phyloP scores from a whole-genome alignment of 768 basidiomycete genomes.

The Infundibulicybe gibba region DNA sequence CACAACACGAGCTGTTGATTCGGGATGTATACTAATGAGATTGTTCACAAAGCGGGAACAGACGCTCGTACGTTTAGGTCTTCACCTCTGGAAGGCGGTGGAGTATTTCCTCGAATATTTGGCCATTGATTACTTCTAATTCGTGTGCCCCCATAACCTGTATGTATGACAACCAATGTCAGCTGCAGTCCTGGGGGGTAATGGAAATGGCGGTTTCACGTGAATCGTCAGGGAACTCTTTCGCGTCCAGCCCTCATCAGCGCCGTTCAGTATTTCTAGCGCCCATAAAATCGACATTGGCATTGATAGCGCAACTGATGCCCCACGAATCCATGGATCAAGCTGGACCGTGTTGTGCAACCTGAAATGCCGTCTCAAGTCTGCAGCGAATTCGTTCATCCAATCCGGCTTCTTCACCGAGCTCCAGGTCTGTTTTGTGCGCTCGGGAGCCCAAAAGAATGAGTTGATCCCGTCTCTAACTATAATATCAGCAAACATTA shows the following conservation, averaged over 20 bases:
- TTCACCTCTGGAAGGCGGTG: not conserved
- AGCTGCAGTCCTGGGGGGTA: not conserved
- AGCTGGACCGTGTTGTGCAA: not conserved
- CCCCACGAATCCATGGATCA: constrained; percentile 1
- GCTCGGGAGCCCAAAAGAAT: not conserved
- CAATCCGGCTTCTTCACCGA: not conserved
- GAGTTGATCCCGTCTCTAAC: not conserved
- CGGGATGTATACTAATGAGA: too few species aligned
- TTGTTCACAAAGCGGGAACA: not conserved
- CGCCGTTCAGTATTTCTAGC: constrained; percentile 13
- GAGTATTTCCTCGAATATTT: not conserved
- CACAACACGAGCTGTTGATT: not conserved
- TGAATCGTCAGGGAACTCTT: constrained; percentile 15
- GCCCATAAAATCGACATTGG: constrained; percentile 21
- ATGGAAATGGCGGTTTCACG: constrained; percentile 4
- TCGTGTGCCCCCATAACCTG: not conserved
- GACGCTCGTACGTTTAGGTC: not conserved
- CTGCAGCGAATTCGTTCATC: not conserved
- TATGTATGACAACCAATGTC: not conserved
- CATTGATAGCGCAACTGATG: constrained; percentile 18
- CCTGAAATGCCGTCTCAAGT: not conserved
- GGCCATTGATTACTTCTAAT: not conserved
- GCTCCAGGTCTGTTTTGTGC: not conserved
- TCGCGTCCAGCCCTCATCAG: constrained; percentile 13
- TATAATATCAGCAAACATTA: not conserved